Evolutionary conservation across 352 stramenopile species (phyloP), one percentile per base, ranked within the genome.

Genomic region (Pythium dissimile): DNA sequence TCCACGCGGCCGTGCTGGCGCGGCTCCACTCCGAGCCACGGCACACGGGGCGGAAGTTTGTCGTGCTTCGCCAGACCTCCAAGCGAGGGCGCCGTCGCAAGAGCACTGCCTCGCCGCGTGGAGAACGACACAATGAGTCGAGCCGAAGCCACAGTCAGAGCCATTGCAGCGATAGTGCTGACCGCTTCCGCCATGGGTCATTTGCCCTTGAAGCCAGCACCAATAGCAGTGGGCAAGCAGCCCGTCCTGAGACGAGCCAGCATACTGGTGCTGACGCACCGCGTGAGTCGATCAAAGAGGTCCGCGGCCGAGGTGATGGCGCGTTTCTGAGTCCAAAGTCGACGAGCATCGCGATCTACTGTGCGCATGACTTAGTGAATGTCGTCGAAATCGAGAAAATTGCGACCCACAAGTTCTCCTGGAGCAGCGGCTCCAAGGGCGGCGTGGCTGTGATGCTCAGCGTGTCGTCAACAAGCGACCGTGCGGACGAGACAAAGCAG

Each of bases 281-380:
- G n/a, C 48, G 50, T 26, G 54, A 62, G 32, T 61, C 41, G 15
- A 58, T 44, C 37, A 59, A 68, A 31, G 78, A 79, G 45, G 75
- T 93, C 5, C 66, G 66, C 27, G 80, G 80, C 2, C 69, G 80
- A 7, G 77, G 78, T 5, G 78, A 91, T 45, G 76, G 80, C 37
- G 79, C 80, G 10, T 75, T 91, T 12, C 60, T 91, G 53, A 66
- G 43, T 28, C 56, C 72, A 18, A 93, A 91, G 57, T 85, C 81
- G 10, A 91, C 78, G 15, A 81, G 83, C 13, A 64, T 93, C 13
- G 69, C 70, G 0, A 58, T 91, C 9, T 93, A 88, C 64, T 73
- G 77, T 30, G 67, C 69, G 2, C 51, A 44, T 8, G 66, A 77
- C 15, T 59, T 86, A 1, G 39, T 64, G 5, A 28, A 57, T 0